Base-by-base conservation (phyloP, 352 stramenopile species). In the Globisporangium camurandrum region DNA sequence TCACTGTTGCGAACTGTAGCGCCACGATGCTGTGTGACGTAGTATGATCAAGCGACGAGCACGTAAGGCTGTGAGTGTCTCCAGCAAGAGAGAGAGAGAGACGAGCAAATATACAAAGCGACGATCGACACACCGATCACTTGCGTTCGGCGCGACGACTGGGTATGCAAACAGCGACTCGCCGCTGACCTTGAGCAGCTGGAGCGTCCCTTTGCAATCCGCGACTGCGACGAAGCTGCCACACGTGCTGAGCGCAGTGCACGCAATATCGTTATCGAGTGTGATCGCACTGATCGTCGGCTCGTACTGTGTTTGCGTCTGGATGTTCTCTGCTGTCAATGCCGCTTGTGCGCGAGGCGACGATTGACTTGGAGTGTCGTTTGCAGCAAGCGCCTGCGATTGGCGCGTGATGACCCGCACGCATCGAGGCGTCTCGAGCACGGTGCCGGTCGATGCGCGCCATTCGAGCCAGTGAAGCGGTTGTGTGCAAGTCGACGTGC, bases 161-260 rank as follows among this genome's bases (percentile, higher is more conserved):
- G 56, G 56, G n/a, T 63, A 60, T 20, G 56, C 38, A 17, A 40
- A 68, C 27, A 76, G 36, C 8, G 49, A 7, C 30, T 55, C 42
- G 6, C 64, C 64, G 10, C 46, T 56, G 39, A 14, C 61, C 5
- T 62, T 71, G n/a, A 67, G 68, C 5, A 76, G 41, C 44, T 54
- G 62, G 19, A 76, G 16, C 9, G 33, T 48, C 20, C 61, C 64
- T 22, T 51, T 26, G 4, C 26, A 40, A 27, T 76, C 61, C 51
- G 58, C 61, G 17, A 74, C 38, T 14, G 67, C 67, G 17, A 76
- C 19, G 23, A 61, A 73, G 2, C 44, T 45, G 11, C 67, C 64
- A 46, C 64, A 73, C n/a, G 30, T 43, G 31, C 64, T 76, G 19
- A 76, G 68, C 9, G 61, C 49, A 47, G 74, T 41, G 12, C 57